Percentiles rank a stretch among this genome's conserved stretches.
phyloP scores from a whole-genome alignment of 805 yeast species.

The Monosporozyma aerobia region DNA sequence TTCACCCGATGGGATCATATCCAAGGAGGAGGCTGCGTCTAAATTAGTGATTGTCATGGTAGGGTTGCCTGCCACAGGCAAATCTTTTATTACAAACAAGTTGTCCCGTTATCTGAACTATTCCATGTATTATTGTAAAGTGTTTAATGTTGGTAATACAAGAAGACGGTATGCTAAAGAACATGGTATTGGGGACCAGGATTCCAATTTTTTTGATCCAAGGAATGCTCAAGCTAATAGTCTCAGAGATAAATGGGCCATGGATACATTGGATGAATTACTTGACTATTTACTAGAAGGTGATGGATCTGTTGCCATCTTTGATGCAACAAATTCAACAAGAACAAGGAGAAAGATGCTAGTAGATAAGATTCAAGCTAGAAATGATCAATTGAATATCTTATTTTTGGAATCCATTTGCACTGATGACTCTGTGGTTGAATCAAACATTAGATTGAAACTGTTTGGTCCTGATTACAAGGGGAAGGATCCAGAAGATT shows the following conservation, averaged over 20 bases:
- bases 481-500: slow-evolving; percentile 71
- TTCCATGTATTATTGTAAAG: slow-evolving; percentile 83
- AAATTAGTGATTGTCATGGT: slow-evolving; percentile 93
- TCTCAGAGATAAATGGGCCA: slow-evolving; percentile 90
- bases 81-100: slow-evolving; percentile 86
- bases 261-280: slow-evolving; percentile 80
- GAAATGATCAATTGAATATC: slow-evolving; percentile 62
- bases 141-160: slow-evolving; percentile 93
- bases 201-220: slow-evolving; percentile 82
- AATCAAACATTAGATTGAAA: slow-evolving; percentile 74
- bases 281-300: slow-evolving; percentile 73
- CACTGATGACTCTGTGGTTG: slow-evolving; percentile 67
- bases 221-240: slow-evolving; percentile 53
- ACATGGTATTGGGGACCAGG: slow-evolving; percentile 39
- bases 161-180: slow-evolving; percentile 58
- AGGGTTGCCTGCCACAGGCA: slow-evolving; percentile 92
- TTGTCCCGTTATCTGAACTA: slow-evolving; percentile 84
- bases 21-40: slow-evolving; percentile 61
- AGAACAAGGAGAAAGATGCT: slow-evolving; percentile 51
- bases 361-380: slow-evolving; percentile 44
- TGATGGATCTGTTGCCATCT: slow-evolving; percentile 85
- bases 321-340: slow-evolving; percentile 77
- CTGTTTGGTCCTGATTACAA: slow-evolving; percentile 88
- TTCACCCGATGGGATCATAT: slow-evolving; percentile 66
- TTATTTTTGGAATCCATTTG: slow-evolving; percentile 82